A percentile compares a stretch with the other conserved stretches of the same genome.
Conservation (phyloP, 2,329 filamentous ascomycete genomes). For the Beauveria asiatica region DNA sequence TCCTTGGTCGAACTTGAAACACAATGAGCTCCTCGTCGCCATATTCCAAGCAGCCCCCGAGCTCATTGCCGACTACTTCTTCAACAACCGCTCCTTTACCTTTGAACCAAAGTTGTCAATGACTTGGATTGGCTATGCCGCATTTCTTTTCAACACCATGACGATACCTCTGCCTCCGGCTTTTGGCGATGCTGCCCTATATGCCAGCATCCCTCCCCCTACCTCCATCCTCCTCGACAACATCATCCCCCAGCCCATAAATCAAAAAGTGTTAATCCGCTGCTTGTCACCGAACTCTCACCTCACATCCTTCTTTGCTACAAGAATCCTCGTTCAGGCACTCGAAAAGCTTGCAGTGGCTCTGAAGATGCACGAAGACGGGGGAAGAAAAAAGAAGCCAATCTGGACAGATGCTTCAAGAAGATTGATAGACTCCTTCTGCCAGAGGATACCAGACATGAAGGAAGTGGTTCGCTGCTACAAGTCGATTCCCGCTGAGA, state of each 20-base stretch:
- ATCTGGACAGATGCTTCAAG: conserved; percentile 63
- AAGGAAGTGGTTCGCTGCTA: conserved; percentile 73
- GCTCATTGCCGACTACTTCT: conserved; percentile 80
- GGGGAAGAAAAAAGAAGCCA: conserved; percentile 26
- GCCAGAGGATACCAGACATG: conserved; percentile 68
- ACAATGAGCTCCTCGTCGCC: conserved; percentile 70
- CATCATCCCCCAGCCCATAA: conserved; percentile 75
- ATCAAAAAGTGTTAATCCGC: conserved; percentile 66
- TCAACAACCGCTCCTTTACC: conserved; percentile 67
- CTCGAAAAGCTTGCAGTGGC: conserved; percentile 68
- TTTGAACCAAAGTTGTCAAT: conserved; percentile 88
- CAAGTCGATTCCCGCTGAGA: conserved; percentile 56
- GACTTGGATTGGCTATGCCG: conserved; percentile 90
- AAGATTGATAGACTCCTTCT: conserved; percentile 65
- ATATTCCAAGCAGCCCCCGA: conserved; percentile 80
- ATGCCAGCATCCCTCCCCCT: conserved; percentile 63
- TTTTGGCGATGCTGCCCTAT: conserved; percentile 59
- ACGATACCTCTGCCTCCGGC: conserved; percentile 62
- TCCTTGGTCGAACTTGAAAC: conserved; percentile 72
- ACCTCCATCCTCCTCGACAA: conserved; percentile 74
- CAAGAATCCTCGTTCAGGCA: conserved; percentile 68
- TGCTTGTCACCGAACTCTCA: conserved; percentile 72
- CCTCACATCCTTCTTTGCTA: conserved; percentile 75
- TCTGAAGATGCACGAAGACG: conserved; percentile 50
- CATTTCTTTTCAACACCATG: conserved; percentile 77